Conservation (phyloP, 768 basidiomycete species). For the Xerocomellus intermedius region DNA sequence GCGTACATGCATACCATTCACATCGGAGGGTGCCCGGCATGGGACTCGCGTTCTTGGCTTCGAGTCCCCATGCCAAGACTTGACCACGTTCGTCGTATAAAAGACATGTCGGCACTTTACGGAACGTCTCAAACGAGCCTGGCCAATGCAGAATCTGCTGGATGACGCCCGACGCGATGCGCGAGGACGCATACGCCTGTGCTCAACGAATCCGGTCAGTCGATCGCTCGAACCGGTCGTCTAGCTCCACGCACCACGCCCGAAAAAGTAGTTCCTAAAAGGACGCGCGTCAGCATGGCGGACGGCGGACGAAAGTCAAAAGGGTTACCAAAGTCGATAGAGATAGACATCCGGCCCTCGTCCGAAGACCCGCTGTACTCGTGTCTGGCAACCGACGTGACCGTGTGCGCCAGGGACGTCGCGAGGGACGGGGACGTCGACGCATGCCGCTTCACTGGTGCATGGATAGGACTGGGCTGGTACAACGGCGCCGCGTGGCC, state of each 20-base stretch:
- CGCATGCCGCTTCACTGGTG: constrained; percentile 11
- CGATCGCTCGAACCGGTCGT: neutral
- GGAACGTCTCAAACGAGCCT: constrained; percentile 80
- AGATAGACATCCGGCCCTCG: constrained; percentile 79
- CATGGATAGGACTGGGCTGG: constrained; percentile 31
- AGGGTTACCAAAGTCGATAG: constrained; percentile 78
- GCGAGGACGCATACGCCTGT: constrained; percentile 84
- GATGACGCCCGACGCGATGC: constrained; percentile 73
- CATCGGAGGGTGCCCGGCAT: constrained; percentile 61
- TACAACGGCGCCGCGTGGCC: constrained; percentile 16
- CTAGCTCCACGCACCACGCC: constrained; percentile 61
- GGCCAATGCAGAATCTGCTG: constrained; percentile 89
- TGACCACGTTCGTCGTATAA: constrained; percentile 73
- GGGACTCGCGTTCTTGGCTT: constrained; percentile 78
- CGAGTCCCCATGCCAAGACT: constrained; percentile 81
- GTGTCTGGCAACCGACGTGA: constrained; percentile 12
- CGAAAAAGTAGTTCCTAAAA: constrained; percentile 79
- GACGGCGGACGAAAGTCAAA: neutral
- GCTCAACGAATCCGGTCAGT: constrained; percentile 4
- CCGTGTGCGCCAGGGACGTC: neutral
- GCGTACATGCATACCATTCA: constrained; percentile 43
- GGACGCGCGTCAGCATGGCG: neutral
- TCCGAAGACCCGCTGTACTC: constrained; percentile 35
- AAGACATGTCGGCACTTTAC: constrained; percentile 85
- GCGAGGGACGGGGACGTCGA: constrained; percentile 26